Evolutionary conservation across 306 rosid genomes (phyloP), one percentile per base, ranked within the genome.

Genomic region (Lathyrus sativus): DNA sequence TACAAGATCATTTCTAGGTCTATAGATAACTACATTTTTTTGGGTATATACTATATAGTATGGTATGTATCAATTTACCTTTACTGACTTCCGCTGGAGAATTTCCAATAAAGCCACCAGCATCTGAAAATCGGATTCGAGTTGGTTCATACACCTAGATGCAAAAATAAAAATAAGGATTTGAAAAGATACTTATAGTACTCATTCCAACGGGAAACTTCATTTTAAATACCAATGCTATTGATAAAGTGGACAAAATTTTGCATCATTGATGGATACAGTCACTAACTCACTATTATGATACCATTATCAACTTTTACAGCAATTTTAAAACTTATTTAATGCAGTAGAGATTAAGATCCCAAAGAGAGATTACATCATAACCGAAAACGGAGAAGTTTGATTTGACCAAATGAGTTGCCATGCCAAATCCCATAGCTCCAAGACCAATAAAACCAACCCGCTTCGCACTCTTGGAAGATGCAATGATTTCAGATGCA

Each of bases 401-500:
- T 57, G 91, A 88, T 41, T 48, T 86, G 83, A 92, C 60, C 63
- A 92, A 87, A 45, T 92, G 93, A 69, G 96, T 83, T 68, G 98
- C 96, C 98, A 92, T 92, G 88, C 98, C 98, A 78, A 88, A 92
- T 78, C 98, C 98, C 98, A 92, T 92, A 63, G 96, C 98, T 80
- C 98, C 98, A 65, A 92, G 98, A 68, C 98, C 98, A 71, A 92
- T 73, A 82, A 92, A 92, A 75, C 96, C 98, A 82, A 92, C 76
- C 64, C 87, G 82, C 44, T 50, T 74, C 73, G 75, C 87, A 49
- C 76, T 70, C 55, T 72, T 68, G 69, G 96, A 75, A 68, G 63
- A 63, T 42, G 87, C 66, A 68, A 70, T 82, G 49, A 77, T 76
- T 68, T 85, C 65, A 74, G 82, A 74, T 46, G 96, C 96, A 81